Evolutionary conservation across 2,329 filamentous ascomycete species (phyloP).

Genomic region (Daldinia eschscholtzii): DNA sequence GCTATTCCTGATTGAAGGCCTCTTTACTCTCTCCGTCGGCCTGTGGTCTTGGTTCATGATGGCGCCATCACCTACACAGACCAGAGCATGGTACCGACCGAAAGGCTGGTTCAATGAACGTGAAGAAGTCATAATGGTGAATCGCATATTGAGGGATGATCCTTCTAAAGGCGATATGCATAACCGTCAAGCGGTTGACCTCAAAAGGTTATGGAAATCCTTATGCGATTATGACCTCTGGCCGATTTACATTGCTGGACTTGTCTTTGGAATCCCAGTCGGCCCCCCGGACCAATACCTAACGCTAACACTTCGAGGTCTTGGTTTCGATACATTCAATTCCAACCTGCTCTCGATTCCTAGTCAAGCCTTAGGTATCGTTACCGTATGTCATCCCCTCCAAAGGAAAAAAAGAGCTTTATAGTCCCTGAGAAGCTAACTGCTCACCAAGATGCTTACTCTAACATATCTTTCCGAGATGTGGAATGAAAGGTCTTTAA

Average conservation of each 20-base stretch:
- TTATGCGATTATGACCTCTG: conserved; percentile 72
- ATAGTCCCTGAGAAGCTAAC: conserved; percentile 5
- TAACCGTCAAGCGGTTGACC: conserved; percentile 65
- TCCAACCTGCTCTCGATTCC: conserved; percentile 65
- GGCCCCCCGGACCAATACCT: conserved; percentile 60
- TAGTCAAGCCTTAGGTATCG: conserved; percentile 48
- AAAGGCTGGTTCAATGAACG: conserved; percentile 73
- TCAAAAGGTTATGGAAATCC: conserved; percentile 62
- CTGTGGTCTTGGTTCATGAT: conserved; percentile 61
- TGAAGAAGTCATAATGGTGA: conserved; percentile 73
- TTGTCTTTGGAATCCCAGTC: conserved; percentile 60
- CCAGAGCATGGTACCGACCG: conserved; percentile 68
- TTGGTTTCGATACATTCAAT: conserved; percentile 63
- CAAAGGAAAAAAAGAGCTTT: neutral
- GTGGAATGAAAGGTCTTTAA: conserved; percentile 49
- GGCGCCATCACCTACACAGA: conserved; percentile 62
- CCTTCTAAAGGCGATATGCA: conserved; percentile 73
- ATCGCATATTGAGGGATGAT: conserved; percentile 70
- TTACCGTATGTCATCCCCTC: conserved; percentile 31
- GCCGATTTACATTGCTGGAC: conserved; percentile 67
- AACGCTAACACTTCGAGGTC: conserved; percentile 60
- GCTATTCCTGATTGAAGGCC: conserved; percentile 67
- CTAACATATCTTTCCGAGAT: conserved; percentile 53
- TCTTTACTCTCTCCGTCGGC: conserved; percentile 58
- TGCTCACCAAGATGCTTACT: conserved; percentile 34